Base-by-base conservation (phyloP, 306 rosid species). In the Lathyrus aphaca region DNA sequence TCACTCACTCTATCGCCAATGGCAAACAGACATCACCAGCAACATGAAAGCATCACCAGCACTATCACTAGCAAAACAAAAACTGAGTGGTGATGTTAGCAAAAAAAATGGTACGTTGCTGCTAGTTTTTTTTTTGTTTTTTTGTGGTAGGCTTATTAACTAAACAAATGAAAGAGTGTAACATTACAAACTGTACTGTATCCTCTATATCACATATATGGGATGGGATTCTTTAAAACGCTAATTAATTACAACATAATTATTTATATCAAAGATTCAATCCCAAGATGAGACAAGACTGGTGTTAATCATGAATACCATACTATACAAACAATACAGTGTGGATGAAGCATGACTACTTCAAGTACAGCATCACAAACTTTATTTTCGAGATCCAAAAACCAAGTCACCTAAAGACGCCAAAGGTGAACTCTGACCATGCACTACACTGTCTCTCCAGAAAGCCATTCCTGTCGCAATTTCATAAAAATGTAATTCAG, bases 391-490 rank as follows among this genome's bases (percentile, higher is more conserved):
- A 8, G 79, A 57, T 66, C 82, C 81, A 58, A 49, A 81, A 44
- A 81, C 65, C 74, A 84, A 68, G 45, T 69, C 85, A 14, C 65
- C 75, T 37, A 84, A 0, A 39, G 88, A 78, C 49, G 62, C 27
- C 75, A 78, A 68, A 49, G 88, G 85, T 60, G 88, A 81, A 23
- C 50, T 49, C 71, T 77, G 39, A 73, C 83, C 85, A 66, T 65
- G 79, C 25, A 68, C 85, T 29, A 7, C 63, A 14, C 83, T 46
- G 56, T 84, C 88, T 75, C 80, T 84, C 88, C 88, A 81, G 56
- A 84, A 78, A 64, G 83, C 42, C 69, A 67, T 10, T 58, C 81
- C 88, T 84, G 76, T 56, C 49, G 25, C 39, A 32, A 39, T 62
- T 62, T 19, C 32, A 62, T 13, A 63, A 62, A 62, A 19, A 38